Conservation (phyloP, 129 eudicot species). For the Flaveria bidentis region DNA sequence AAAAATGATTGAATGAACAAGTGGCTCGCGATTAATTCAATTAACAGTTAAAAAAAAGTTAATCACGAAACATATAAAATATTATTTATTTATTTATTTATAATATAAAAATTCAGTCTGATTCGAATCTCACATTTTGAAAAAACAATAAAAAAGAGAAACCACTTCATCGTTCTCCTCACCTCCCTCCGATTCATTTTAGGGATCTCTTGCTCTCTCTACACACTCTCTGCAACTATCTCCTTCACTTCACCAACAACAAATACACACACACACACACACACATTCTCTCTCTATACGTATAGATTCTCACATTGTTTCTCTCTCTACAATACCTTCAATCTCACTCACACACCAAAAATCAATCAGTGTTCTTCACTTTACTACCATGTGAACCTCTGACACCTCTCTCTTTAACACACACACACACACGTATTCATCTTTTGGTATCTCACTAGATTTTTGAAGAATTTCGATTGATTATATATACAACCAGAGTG, state of each 20-base stretch:
- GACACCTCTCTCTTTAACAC: slow-evolving; percentile 30
- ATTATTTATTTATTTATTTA: no score
- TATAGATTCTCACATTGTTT: slow-evolving; percentile 30
- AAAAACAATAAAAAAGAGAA: slow-evolving; percentile 18
- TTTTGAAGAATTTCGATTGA: slow-evolving; percentile 23
- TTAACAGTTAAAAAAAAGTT: no score
- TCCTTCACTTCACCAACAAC: slow-evolving; percentile 42
- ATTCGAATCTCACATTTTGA: slow-evolving; percentile 16
- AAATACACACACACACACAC: slow-evolving; percentile 32
- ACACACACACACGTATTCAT: not conserved
- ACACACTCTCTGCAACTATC: slow-evolving; percentile 36
- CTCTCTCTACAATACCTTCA: slow-evolving; percentile 28
- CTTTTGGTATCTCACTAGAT: slow-evolving; percentile 12
- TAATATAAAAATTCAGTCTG: no score
- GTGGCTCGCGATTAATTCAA: no score
- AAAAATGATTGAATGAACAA: no score
- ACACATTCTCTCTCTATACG: slow-evolving; percentile 38
- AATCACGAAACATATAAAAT: no score
- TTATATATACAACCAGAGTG: slow-evolving; percentile 2
- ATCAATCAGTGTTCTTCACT: slow-evolving; percentile 24
- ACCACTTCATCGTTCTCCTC: slow-evolving; percentile 44
- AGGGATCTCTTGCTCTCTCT: slow-evolving; percentile 44
- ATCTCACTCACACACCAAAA: slow-evolving; percentile 13
- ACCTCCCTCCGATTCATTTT: slow-evolving; percentile 31
- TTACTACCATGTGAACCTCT: slow-evolving; percentile 34